These are phyloP conservation scores for Solanum megistacrolobum DNA, from an alignment of 257 asterid species.

Conservation along the genomic window DNA sequence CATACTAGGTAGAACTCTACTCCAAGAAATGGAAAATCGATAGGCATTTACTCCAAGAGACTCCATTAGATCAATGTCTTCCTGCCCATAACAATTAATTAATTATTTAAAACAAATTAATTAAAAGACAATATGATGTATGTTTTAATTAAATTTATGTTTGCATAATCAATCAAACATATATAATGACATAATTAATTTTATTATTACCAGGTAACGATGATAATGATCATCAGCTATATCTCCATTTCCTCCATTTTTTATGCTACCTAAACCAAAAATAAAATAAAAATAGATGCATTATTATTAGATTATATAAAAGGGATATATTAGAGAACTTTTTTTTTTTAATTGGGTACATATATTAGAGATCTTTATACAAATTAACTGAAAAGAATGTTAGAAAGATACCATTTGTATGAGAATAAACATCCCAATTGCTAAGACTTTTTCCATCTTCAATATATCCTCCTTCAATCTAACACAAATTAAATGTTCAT, in stretches of 20 bases:
- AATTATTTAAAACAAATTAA: neutral
- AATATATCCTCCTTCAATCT: constrained; percentile 23
- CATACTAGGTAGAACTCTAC: constrained; percentile 57
- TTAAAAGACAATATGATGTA: neutral
- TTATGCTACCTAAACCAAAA: constrained; percentile 16
- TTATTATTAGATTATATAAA: neutral
- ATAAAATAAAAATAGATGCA: neutral
- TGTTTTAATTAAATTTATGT: neutral
- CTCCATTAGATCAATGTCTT: constrained; percentile 49
- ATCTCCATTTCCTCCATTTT: constrained; percentile 27
- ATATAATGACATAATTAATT: neutral
- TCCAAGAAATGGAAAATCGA: constrained; percentile 75
- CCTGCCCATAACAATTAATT: constrained; percentile 20
- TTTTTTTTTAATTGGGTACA: neutral
- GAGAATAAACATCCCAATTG: constrained; percentile 16
- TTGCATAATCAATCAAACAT: too few relatives aligned
- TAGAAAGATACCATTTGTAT: constrained; percentile 2
- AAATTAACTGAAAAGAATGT: neutral
- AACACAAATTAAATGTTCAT: neutral
- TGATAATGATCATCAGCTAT: constrained; percentile 36
- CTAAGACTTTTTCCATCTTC: constrained; percentile 20
- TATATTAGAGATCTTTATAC: neutral
- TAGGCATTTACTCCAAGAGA: constrained; percentile 62
- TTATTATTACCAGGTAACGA: constrained; percentile 24
- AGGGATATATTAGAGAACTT: neutral